Base-by-base conservation (phyloP, 2,329 filamentous ascomycete species). In the Passalora sequoiae region DNA sequence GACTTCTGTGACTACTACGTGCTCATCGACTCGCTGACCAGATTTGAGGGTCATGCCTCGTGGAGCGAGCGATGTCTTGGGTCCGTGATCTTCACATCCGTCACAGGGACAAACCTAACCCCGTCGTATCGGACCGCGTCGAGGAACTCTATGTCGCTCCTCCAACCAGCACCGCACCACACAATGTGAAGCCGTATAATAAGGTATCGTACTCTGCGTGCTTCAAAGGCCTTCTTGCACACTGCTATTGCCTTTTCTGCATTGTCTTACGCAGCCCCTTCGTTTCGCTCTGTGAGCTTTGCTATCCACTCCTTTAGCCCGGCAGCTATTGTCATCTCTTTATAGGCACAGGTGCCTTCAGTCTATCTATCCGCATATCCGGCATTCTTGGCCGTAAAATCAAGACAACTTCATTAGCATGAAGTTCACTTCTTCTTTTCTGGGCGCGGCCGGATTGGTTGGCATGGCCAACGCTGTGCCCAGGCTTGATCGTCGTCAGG, bases 381-480 rank as follows among this genome's bases (percentile, higher is more conserved):
- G 24, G 24, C 24, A 27, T 12, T 27, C 24, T 6, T 27, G 24
- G 6, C 24, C 12, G 24, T 24, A 49, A 40, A 45, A 31, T 24
- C 40, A 38, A 28, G 19, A 30, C 16, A 37, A 38, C 39, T 38
- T 48, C 35, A 31, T 44, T 52, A 61, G 32, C 28, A 62, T 63
- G 60, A 62, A 60, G 56, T 54, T 51, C 49, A 46, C 65, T 55
- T 59, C 65, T 40, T 57, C 70, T 49, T 62, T 67, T 46, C 53
- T 72, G 51, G 66, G 68, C 51, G 50, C 72, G 43, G 68, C 70
- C 53, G 64, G 66, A 57, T 59, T 76, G 32, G 51, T 67, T 50
- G 66, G 69, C 47, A 61, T 68, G 50, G 73, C 71, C 54, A 63
- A 69, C 39, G 74, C 66, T 55, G 42, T 38, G 15, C 46, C 75